Percentiles rank a stretch among this genome's conserved stretches.
phyloP scores from a whole-genome alignment of 83 land plant species.

The Diphasiastrum complanatum region DNA sequence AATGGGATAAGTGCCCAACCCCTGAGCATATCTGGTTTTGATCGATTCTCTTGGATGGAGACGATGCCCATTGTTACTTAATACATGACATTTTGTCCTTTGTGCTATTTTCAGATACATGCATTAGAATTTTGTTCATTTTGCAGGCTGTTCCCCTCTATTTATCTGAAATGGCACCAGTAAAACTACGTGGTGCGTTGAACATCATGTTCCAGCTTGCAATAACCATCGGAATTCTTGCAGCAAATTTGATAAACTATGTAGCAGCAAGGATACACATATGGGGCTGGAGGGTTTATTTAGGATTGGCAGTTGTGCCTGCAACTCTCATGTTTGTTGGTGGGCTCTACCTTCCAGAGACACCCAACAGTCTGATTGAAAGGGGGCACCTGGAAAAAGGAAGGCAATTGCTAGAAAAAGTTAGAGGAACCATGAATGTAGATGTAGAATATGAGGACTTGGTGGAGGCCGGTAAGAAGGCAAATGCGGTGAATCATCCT shows the following conservation, averaged over 20 bases:
- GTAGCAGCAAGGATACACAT: background rate
- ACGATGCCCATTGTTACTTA: background rate
- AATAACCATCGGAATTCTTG: slow-evolving; percentile 1
- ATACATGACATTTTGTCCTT: background rate
- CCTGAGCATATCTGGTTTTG: background rate
- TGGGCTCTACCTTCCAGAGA: slow-evolving; percentile 32
- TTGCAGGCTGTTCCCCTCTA: slow-evolving; percentile 8
- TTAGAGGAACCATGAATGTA: slow-evolving; percentile 22
- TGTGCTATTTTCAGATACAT: background rate
- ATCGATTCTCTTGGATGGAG: background rate
- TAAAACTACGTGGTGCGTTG: slow-evolving; percentile 1
- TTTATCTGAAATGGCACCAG: slow-evolving; percentile 11
- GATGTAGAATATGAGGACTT: slow-evolving; percentile 8
- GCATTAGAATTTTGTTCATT: background rate
- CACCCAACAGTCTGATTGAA: slow-evolving; percentile 46
- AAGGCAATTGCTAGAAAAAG: slow-evolving; percentile 3
- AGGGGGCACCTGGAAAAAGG: slow-evolving; percentile 34
- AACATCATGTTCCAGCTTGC: slow-evolving; percentile 6
- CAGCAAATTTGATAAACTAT: slow-evolving; percentile 2
- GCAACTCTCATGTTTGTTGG: slow-evolving; percentile 26
- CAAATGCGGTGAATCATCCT: slow-evolving; percentile 3
- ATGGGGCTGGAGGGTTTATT: slow-evolving; percentile 12
- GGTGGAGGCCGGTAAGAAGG: slow-evolving; percentile 1
- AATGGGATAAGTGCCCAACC: too few relatives aligned
- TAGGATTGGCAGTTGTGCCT: slow-evolving; percentile 5